Evolutionary conservation across 805 yeast species (phyloP), one percentile per base, ranked within the genome.

Genomic region (Ogataea trehaloabstinens): DNA sequence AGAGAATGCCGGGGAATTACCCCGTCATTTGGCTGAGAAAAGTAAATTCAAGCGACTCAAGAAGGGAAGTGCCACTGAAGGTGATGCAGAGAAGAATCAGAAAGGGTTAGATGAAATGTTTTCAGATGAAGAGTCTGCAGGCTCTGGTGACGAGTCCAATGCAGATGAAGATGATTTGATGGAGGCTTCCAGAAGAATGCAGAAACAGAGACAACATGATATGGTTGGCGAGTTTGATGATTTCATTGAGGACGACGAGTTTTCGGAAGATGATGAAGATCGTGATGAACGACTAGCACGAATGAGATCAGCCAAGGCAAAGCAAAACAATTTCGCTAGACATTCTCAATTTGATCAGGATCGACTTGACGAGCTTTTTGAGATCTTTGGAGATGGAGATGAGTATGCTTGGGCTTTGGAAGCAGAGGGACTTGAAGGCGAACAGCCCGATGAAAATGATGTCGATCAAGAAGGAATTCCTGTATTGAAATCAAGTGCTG

Each of bases 381-480:
- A 93, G 60, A 87, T 93, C 11, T 93, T 93, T 59, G 99, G 99
- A 49, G 95, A 89, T 61, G 99, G 99, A 36, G 89, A 82, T 48
- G 97, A 91, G 56, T 93, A 93, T 63, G 96, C 87, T 41, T 93
- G 99, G 98, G 99, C 99, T 10, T 70, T 93, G 39, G 96, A 88
- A 55, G 93, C 87, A 20, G 96, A 90, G 64, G 80, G 76, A 45
- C 73, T 70, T 40, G 82, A 76, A 49, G 82, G 74, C 35, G 64
- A 58, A 30, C 61, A 48, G 3, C 45, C 51, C 4, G 46, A 46
- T 24, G 55, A 51, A 28, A 67, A 63, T 30, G 70, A 66, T 25
- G 71, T 64, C 18, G 73, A 67, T 16, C 66, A 68, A 5, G 62
- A 55, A 12, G 58, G 56, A 3, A 63, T 63, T 28, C 38, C 53